Base-by-base conservation (phyloP, 768 basidiomycete genomes). In the Leccinum arenicola region DNA sequence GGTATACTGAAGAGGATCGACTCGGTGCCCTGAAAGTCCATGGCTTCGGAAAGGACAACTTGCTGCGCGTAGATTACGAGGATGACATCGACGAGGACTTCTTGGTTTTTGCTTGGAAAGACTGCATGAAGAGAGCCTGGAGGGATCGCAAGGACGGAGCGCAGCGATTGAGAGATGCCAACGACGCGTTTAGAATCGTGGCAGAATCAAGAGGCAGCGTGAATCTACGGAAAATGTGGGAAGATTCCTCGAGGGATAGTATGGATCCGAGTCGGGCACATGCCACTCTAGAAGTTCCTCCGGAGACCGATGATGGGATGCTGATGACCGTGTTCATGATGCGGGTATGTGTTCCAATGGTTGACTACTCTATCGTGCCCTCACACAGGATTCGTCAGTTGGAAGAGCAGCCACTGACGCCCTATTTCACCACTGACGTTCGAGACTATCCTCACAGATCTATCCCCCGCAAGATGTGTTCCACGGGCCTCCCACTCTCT, bases 211-310 rank as follows among this genome's bases (percentile, higher is more conserved):
- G 86, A 52, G 81, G 82, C 11, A 88, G 85, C 59, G 64, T 66
- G 58, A 71, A 62, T 52, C 66, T 89, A 55, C 76, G 76, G 68
- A 75, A 77, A 54, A 62, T 78, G 35, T 87, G 84, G 82, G 80
- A 84, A 52, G 69, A 76, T 52, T 81, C 79, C 62, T 82, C 84
- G 67, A 80, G 79, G 66, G 71, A 74, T 71, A 70, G 70, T 52
- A 89, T 94, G 83, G 86, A 82, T 31, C 84, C 87, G 6, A 82
- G 84, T 53, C 79, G 80, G 62, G 93, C 92, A 36, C 93, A 89
- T 69, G 75, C 80, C 55, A 83, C 85, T 21, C 76, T 94, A 33
- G 89, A 88, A 63, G 79, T 88, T 27, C 84, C 87, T 7, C 74
- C 76, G 55, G 87, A 87, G n/a, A 81, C 86, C 10, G 89, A 90